A percentile compares a stretch with the other conserved stretches of the same genome.
phyloP scores from a whole-genome alignment of 768 basidiomycete genomes.

The Mrakia frigida region DNA sequence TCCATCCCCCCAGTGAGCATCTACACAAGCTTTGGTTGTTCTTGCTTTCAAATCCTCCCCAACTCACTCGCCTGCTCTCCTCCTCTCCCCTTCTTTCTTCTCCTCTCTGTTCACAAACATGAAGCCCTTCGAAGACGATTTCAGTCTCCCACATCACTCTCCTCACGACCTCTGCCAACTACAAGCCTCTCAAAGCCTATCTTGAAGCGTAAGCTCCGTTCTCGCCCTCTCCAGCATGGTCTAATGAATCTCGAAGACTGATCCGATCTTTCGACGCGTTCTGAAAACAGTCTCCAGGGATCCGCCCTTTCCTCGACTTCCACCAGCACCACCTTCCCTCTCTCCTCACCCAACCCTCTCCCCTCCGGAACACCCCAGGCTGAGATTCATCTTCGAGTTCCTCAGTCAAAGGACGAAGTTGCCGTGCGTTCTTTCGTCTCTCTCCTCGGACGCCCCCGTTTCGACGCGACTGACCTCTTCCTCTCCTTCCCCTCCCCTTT shows the following conservation, averaged over 20 bases:
- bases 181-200: not conserved
- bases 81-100: not conserved
- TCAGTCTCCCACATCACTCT: conserved; percentile 7
- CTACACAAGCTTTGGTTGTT: not conserved
- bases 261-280: not conserved
- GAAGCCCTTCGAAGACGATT: not conserved
- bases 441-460: no score
- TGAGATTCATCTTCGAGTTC: not conserved
- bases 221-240: no score
- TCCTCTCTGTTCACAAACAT: not conserved
- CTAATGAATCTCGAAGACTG: not conserved
- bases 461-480: not conserved
- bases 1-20: not conserved
- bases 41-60: not conserved
- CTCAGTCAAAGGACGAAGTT: not conserved
- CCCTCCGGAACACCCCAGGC: not conserved
- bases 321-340: not conserved
- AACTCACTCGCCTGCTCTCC: not conserved
- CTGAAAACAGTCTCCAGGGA: not conserved
- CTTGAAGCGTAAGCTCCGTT: not conserved
- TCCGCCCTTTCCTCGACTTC: not conserved
- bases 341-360: not conserved
- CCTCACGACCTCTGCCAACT: not conserved
- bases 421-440: not conserved
- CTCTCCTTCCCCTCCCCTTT: not conserved